Evolutionary conservation across 2,329 filamentous ascomycete species (phyloP).

Genomic region (Penicillium psychrosexuale): DNA sequence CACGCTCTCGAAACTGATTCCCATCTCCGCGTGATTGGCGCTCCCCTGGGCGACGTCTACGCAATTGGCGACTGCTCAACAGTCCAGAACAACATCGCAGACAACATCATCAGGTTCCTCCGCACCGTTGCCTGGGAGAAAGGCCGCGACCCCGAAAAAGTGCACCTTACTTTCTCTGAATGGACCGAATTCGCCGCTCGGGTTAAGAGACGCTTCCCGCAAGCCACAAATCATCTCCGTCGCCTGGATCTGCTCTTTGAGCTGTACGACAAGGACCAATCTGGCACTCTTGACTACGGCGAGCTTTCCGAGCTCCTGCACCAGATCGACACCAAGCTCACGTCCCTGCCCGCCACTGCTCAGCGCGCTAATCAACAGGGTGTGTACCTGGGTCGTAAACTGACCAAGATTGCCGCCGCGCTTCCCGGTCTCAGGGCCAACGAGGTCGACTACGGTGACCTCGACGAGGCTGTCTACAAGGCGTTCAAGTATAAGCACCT

Average conservation of each 20-base stretch:
- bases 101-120: conserved; percentile 86
- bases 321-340: conserved; percentile 93
- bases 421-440: conserved; percentile 74
- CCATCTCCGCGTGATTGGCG: conserved; percentile 82
- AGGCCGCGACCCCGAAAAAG: conserved; percentile 82
- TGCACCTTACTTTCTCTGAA: conserved; percentile 80
- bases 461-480: conserved; percentile 89
- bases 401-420: conserved; percentile 82
- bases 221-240: conserved; percentile 80
- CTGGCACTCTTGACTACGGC: conserved; percentile 87
- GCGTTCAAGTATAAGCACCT: conserved; percentile 93
- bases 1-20: conserved; percentile 93
- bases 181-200: conserved; percentile 82
- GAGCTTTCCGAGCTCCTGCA: conserved; percentile 83
- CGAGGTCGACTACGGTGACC: conserved; percentile 78
- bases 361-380: conserved; percentile 97
- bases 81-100: conserved; percentile 94
- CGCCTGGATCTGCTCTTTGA: conserved; percentile 88
- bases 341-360: conserved; percentile 88
- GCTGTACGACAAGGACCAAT: conserved; percentile 89
- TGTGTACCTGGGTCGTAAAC: conserved; percentile 84
- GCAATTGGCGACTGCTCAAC: conserved; percentile 95
- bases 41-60: conserved; percentile 91
- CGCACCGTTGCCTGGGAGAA: conserved; percentile 88
- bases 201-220: conserved; percentile 85